phyloP scores from a whole-genome alignment of 176 grass and related monocot species.

The Poa annua region DNA sequence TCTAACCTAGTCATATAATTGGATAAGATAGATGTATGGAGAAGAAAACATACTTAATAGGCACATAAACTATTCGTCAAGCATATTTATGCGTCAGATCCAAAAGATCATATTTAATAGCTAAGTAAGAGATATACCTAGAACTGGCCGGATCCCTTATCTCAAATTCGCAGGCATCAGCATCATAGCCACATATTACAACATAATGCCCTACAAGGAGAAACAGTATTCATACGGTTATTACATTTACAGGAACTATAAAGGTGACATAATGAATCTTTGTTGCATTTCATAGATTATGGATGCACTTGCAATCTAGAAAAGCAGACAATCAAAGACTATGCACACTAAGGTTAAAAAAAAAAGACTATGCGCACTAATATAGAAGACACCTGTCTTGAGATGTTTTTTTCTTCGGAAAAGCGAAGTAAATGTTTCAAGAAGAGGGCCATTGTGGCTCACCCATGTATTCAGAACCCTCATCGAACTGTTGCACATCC shows the following conservation, averaged over 20 bases:
- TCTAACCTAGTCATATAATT: neutral
- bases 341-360: neutral
- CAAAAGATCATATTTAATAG: neutral
- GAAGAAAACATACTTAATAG: neutral
- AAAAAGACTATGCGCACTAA: neutral
- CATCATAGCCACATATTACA: constrained; percentile 94
- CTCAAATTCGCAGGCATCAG: constrained; percentile 85
- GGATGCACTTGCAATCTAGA: neutral
- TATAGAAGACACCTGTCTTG: neutral
- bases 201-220: constrained; percentile 81
- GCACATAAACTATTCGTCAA: neutral
- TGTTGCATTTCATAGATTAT: neutral
- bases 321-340: constrained; percentile 12
- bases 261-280: neutral
- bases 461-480: constrained; percentile 92
- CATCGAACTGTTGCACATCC: constrained; percentile 47
- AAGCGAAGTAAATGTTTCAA: neutral
- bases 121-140: constrained; percentile 52
- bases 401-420: neutral
- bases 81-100: neutral
- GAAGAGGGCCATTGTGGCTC: neutral
- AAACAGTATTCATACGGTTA: constrained; percentile 8
- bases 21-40: neutral
- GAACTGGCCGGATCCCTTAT: constrained; percentile 98
- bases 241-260: constrained; percentile 26